Percentiles rank a stretch among this genome's conserved stretches.
phyloP scores from a whole-genome alignment of 2,329 filamentous ascomycete species.

The Lasiodiplodia gonubiensis region DNA sequence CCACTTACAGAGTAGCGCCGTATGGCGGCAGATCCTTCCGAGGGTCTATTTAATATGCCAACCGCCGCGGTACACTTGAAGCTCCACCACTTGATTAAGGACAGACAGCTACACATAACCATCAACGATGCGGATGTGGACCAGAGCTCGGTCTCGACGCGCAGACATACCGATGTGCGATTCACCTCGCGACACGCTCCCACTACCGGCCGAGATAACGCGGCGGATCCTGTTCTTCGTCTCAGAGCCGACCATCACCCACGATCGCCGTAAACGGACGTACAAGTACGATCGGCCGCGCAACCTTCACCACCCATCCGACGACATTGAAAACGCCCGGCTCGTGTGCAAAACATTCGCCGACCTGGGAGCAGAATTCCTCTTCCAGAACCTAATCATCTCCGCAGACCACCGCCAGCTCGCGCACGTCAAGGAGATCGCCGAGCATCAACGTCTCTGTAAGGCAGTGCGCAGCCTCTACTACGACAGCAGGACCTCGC shows the following conservation, averaged over 20 bases:
- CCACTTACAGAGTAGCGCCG: slow-evolving; percentile 4
- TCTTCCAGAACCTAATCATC: slow-evolving; percentile 3
- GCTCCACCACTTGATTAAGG: no score
- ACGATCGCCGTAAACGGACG: neutral
- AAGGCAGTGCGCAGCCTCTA: slow-evolving; percentile 13
- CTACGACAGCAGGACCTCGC: neutral
- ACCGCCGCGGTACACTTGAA: neutral
- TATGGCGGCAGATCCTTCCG: neutral
- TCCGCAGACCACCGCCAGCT: neutral
- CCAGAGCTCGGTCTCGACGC: neutral
- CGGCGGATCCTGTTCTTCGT: slow-evolving; percentile 8
- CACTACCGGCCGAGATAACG: slow-evolving; percentile 2
- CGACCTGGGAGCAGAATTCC: neutral
- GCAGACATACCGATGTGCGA: neutral
- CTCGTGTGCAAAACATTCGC: slow-evolving; percentile 19
- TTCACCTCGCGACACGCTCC: neutral
- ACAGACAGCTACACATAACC: neutral
- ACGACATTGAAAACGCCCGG: slow-evolving; percentile 4
- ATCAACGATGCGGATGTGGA: neutral
- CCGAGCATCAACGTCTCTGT: neutral
- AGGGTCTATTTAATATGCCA: neutral
- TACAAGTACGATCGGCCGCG: neutral
- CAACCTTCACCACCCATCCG: neutral
- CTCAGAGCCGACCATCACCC: neutral
- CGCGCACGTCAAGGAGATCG: neutral